A percentile compares a stretch with the other conserved stretches of the same genome.
phyloP scores from a whole-genome alignment of 1,284 basidiomycete genomes.

The Ceratobasidium sp. region DNA sequence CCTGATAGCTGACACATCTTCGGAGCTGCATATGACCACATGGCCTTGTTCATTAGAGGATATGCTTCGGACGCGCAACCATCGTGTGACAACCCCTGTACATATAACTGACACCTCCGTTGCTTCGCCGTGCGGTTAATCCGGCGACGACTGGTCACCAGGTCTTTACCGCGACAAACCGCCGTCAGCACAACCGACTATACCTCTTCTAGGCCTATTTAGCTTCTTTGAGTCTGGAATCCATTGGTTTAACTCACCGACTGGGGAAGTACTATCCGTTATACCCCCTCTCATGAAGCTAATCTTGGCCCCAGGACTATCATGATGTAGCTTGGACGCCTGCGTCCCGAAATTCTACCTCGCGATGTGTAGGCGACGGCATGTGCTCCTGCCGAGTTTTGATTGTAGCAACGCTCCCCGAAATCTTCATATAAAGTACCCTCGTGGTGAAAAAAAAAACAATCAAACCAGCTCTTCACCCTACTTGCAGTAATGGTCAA shows the following conservation, averaged over 20 bases:
- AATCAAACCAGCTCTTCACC: neutral
- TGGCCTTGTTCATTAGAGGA: neutral
- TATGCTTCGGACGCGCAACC: neutral
- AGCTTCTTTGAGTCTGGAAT: neutral
- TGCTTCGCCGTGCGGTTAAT: constrained; percentile 7
- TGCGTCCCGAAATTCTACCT: constrained; percentile 33
- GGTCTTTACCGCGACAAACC: constrained; percentile 17
- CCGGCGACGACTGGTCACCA: constrained; percentile 5
- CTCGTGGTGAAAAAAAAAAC: too few relatives aligned
- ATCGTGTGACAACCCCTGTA: neutral
- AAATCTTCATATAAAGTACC: neutral
- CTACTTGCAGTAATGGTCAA: neutral
- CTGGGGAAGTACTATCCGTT: neutral
- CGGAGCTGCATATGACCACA: neutral
- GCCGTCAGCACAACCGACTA: constrained; percentile 3
- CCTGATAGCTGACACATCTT: neutral
- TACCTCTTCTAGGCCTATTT: neutral
- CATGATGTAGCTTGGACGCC: neutral
- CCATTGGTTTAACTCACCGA: neutral
- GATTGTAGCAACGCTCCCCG: neutral
- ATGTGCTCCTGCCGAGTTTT: constrained; percentile 18
- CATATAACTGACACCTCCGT: neutral
- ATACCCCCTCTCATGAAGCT: neutral
- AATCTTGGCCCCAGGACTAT: neutral
- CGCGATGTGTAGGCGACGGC: neutral